phyloP scores from a whole-genome alignment of 2,329 filamentous ascomycete genomes.

The Emergomyces pasteurianus region DNA sequence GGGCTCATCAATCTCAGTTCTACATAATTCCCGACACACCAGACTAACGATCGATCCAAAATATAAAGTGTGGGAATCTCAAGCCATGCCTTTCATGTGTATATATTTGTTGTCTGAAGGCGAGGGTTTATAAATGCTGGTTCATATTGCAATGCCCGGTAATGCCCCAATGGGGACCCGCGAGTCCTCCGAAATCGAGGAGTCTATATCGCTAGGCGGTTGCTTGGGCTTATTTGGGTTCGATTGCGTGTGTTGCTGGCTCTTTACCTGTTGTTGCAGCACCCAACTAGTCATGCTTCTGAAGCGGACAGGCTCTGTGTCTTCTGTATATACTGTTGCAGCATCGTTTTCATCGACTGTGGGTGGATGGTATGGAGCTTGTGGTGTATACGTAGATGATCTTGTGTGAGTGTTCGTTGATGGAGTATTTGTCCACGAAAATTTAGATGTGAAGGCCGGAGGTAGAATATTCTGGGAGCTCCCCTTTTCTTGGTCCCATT shows the following conservation, averaged over 20 bases:
- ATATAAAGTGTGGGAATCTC: too few relatives aligned
- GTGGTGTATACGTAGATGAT: not conserved
- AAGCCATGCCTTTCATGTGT: not conserved
- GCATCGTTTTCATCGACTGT: constrained; percentile 4
- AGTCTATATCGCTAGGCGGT: not conserved
- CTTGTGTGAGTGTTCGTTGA: constrained; percentile 4
- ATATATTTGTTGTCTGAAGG: not conserved
- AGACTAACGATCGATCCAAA: not conserved
- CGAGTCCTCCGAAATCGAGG: not conserved
- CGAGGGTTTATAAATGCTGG: not conserved
- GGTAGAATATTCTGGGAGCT: not conserved
- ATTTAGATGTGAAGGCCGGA: constrained; percentile 4
- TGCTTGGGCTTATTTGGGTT: not conserved
- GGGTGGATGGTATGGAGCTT: not conserved
- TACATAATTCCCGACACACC: not conserved
- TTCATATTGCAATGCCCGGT: not conserved
- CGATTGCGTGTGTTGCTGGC: not conserved
- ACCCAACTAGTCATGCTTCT: constrained; percentile 11
- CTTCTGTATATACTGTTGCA: constrained; percentile 4
- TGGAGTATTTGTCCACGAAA: constrained; percentile 9
- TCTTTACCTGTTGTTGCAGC: constrained; percentile 7
- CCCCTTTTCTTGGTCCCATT: not conserved
- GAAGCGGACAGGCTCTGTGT: constrained; percentile 8
- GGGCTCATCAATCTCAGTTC: not conserved
- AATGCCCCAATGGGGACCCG: not conserved